phyloP scores from a whole-genome alignment of 768 basidiomycete species.

The Cantharellus anzutake region DNA sequence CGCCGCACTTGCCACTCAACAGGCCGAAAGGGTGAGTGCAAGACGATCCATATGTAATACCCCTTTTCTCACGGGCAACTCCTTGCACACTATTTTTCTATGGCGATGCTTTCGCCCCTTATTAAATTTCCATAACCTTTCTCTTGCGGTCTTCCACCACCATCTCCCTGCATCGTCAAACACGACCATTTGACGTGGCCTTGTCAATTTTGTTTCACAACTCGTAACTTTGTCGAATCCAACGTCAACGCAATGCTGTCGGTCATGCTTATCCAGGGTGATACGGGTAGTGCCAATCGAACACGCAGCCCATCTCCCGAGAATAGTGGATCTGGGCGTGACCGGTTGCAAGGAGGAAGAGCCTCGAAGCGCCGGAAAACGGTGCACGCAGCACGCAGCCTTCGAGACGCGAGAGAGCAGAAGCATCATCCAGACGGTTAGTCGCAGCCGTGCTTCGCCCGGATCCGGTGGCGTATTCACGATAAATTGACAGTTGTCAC shows the following conservation, averaged over 20 bases:
- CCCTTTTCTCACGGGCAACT: no score
- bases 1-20: neutral
- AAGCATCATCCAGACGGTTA: constrained; percentile 65
- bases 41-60: neutral
- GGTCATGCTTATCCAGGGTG: neutral
- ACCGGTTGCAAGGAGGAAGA: constrained; percentile 11
- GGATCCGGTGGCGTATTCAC: neutral
- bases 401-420: constrained; percentile 20
- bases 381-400: constrained; percentile 27
- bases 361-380: constrained; percentile 57
- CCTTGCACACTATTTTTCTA: no score
- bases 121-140: no score
- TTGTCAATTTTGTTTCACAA: no score
- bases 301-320: neutral
- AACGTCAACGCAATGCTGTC: no score
- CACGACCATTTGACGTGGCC: no score
- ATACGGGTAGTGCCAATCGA: neutral
- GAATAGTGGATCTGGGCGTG: neutral
- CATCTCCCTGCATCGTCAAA: no score
- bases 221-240: no score
- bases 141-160: no score
- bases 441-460: constrained; percentile 5
- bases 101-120: no score
- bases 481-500: constrained; percentile 41
- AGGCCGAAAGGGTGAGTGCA: constrained; percentile 1